Conservation (phyloP, 2,329 filamentous ascomycete genomes). For the Xylariaceae sp. region DNA sequence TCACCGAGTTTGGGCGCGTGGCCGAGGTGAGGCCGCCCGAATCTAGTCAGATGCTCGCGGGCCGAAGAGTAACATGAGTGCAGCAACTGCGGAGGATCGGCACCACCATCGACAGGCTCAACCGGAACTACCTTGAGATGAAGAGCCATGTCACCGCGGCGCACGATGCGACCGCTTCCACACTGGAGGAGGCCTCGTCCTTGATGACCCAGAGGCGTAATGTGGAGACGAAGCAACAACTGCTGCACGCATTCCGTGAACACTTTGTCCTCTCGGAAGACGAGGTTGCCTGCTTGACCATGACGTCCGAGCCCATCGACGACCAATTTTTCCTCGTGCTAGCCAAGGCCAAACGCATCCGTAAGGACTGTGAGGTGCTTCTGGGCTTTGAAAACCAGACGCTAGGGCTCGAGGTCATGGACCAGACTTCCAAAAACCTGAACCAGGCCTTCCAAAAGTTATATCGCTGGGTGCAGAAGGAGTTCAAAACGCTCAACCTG, state of each 20-base stretch:
- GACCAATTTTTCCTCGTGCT: conserved; percentile 76
- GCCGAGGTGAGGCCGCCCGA: conserved; percentile 47
- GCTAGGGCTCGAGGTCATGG: conserved; percentile 83
- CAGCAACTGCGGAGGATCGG: conserved; percentile 81
- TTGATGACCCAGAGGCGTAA: conserved; percentile 67
- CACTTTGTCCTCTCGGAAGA: conserved; percentile 83
- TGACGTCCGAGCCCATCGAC: conserved; percentile 73
- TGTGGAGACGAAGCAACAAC: conserved; percentile 69
- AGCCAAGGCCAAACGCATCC: conserved; percentile 74
- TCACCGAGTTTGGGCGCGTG: conserved; percentile 81
- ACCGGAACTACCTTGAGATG: conserved; percentile 74
- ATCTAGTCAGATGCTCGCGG: neutral
- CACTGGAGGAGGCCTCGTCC: conserved; percentile 68
- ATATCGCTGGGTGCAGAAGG: conserved; percentile 88
- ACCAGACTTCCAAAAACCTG: conserved; percentile 77
- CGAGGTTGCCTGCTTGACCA: conserved; percentile 68
- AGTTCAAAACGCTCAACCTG: conserved; percentile 85
- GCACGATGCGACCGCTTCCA: conserved; percentile 63
- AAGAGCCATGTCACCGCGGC: conserved; percentile 68
- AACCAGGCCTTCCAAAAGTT: conserved; percentile 92
- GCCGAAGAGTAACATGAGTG: neutral
- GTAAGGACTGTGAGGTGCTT: conserved; percentile 79
- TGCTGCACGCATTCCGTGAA: conserved; percentile 68
- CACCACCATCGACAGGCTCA: conserved; percentile 67
- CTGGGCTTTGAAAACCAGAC: conserved; percentile 86